phyloP scores from a whole-genome alignment of 2,329 filamentous ascomycete genomes.

The Neonectria hederae region DNA sequence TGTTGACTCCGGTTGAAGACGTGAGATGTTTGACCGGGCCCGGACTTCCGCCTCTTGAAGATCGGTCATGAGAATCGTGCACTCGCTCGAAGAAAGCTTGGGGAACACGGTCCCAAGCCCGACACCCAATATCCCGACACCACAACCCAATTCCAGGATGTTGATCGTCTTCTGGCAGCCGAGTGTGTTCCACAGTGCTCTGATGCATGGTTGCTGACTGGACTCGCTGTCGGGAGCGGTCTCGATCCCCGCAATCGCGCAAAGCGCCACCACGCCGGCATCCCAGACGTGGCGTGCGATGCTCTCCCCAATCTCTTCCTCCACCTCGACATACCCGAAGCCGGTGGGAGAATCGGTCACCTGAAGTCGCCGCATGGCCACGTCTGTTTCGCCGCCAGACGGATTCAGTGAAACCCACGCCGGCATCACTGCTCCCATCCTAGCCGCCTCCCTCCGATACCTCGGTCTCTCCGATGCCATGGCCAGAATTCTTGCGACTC shows the following conservation, averaged over 20 bases:
- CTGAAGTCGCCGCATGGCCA: slow-evolving; percentile 44
- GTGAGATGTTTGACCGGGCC: slow-evolving; percentile 57
- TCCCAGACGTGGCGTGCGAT: slow-evolving; percentile 70
- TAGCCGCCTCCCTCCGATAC: slow-evolving; percentile 28
- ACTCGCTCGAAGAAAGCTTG: slow-evolving; percentile 33
- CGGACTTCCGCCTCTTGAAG: slow-evolving; percentile 63
- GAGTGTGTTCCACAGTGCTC: slow-evolving; percentile 45
- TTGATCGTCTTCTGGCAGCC: slow-evolving; percentile 45
- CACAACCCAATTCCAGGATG: slow-evolving; percentile 65
- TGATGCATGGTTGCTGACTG: slow-evolving; percentile 43
- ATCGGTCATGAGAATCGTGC: slow-evolving; percentile 63
- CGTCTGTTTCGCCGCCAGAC: slow-evolving; percentile 32
- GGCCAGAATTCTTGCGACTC: slow-evolving; percentile 40
- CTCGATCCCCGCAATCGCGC: slow-evolving; percentile 45
- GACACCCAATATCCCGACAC: slow-evolving; percentile 65
- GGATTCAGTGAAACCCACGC: slow-evolving; percentile 51
- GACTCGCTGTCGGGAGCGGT: slow-evolving; percentile 40
- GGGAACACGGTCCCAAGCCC: slow-evolving; percentile 54
- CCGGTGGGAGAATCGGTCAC: slow-evolving; percentile 37
- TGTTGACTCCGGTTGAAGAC: slow-evolving; percentile 34
- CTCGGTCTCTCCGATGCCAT: slow-evolving; percentile 31
- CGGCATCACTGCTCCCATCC: slow-evolving; percentile 54
- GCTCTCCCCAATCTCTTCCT: slow-evolving; percentile 68
- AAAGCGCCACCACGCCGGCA: slow-evolving; percentile 59
- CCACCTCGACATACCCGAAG: slow-evolving; percentile 51